Percentiles rank a stretch among this genome's conserved stretches.
Evolutionary conservation across 768 basidiomycete species (phyloP).

Genomic region (Leucocoprinus birnbaumii): DNA sequence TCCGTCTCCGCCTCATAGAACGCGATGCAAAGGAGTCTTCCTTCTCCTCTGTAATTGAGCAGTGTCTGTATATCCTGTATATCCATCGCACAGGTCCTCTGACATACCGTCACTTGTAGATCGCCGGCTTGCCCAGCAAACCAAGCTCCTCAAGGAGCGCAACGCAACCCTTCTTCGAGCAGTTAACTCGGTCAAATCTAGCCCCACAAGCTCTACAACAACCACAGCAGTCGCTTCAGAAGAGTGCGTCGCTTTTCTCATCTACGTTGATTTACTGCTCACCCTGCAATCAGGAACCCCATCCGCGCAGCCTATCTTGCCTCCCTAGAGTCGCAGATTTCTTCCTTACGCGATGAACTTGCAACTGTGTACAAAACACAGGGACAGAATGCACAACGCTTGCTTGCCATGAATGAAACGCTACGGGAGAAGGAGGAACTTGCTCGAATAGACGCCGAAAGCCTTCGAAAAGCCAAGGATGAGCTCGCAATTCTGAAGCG

Average conservation of each 20-base stretch:
- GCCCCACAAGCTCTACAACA: constrained; percentile 61
- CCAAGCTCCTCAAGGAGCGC: constrained; percentile 87
- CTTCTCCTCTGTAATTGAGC: constrained; percentile 56
- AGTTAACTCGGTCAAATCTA: constrained; percentile 67
- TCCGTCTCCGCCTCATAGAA: constrained; percentile 76
- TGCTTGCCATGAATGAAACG: constrained; percentile 93
- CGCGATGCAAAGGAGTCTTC: constrained; percentile 81
- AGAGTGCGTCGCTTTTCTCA: constrained; percentile 50
- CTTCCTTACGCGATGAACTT: constrained; percentile 86
- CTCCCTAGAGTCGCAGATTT: constrained; percentile 93
- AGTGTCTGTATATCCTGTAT: constrained; percentile 58
- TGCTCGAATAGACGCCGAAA: constrained; percentile 78
- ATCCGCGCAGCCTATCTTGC: constrained; percentile 85
- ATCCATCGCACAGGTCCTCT: constrained; percentile 15
- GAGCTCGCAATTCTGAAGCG: constrained; percentile 67
- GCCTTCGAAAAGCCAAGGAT: constrained; percentile 71
- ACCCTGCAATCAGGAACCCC: constrained; percentile 56
- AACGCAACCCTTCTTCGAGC: constrained; percentile 87
- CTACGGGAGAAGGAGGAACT: constrained; percentile 91
- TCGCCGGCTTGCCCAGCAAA: constrained; percentile 88
- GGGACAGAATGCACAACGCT: constrained; percentile 90
- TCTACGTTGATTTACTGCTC: constrained; percentile 13
- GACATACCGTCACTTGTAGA: constrained; percentile 44
- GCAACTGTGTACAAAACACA: constrained; percentile 96
- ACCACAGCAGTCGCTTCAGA: constrained; percentile 60